These are phyloP conservation scores for Podospora fimiseda DNA, from an alignment of 495 filamentous ascomycete species.

Conservation along the genomic window DNA sequence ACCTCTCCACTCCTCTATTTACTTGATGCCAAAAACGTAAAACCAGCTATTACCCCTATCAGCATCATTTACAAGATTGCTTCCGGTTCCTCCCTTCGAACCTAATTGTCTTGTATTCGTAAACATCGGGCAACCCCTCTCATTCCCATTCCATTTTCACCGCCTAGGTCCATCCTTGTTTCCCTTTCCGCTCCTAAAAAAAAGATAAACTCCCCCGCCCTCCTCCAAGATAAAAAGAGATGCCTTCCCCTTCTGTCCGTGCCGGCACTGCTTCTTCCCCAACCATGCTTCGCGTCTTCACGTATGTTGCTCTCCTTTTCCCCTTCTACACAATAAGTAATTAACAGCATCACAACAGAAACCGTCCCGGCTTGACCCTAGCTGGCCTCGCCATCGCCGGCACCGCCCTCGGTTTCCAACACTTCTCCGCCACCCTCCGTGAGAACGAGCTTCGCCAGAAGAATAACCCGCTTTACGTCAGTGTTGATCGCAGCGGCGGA, in stretches of 20 bases:
- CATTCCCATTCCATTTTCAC: too few relatives aligned
- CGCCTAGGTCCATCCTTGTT: too few relatives aligned
- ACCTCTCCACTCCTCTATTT: too few relatives aligned
- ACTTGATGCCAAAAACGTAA: too few relatives aligned
- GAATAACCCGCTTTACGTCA: constrained; percentile 35
- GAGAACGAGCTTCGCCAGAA: constrained; percentile 39
- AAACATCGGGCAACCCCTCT: too few relatives aligned
- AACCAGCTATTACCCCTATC: too few relatives aligned
- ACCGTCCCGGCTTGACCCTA: constrained; percentile 28
- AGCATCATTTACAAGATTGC: too few relatives aligned
- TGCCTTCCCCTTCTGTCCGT: background rate
- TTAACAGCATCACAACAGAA: constrained; percentile 20
- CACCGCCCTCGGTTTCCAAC: constrained; percentile 27
- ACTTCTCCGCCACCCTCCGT: constrained; percentile 24
- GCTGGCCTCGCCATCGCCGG: constrained; percentile 23
- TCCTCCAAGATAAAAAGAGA: background rate
- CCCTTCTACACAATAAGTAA: background rate
- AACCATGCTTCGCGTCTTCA: background rate
- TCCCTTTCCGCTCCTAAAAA: background rate
- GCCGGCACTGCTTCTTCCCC: background rate
- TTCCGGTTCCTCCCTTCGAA: too few relatives aligned
- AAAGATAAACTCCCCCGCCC: background rate
- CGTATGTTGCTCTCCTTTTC: background rate
- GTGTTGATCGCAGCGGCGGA: constrained; percentile 44
- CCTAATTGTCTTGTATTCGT: too few relatives aligned